These are phyloP conservation scores for Phytophthora foliorum DNA, from an alignment of 352 stramenopile species.

Conservation along the genomic window DNA sequence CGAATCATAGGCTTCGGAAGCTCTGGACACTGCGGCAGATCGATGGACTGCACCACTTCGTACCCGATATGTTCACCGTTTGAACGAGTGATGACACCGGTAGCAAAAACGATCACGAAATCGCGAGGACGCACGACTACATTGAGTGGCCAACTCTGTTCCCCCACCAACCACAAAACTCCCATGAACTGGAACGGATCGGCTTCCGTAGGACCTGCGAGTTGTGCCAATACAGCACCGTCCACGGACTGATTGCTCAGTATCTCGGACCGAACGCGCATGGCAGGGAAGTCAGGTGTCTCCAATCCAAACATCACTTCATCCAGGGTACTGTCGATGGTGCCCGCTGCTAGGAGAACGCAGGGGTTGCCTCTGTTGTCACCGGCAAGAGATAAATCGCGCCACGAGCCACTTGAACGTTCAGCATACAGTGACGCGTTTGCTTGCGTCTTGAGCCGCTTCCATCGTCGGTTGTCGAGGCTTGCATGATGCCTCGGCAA, in stretches of 20 bases:
- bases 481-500: not conserved
- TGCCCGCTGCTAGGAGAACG: conserved; percentile 18
- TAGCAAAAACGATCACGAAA: conserved; percentile 35
- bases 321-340: conserved; percentile 10
- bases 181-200: conserved; percentile 44
- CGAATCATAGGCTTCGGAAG: conserved; percentile 24
- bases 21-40: conserved; percentile 18
- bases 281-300: conserved; percentile 8
- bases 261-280: conserved; percentile 25
- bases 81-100: conserved; percentile 20
- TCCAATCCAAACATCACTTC: conserved; percentile 24
- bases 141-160: conserved; percentile 11
- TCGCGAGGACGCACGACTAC: conserved; percentile 35
- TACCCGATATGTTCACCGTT: conserved; percentile 45
- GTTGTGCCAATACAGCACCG: conserved; percentile 30
- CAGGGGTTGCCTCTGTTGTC: conserved; percentile 24
- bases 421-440: conserved; percentile 28
- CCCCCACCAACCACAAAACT: conserved; percentile 28
- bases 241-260: not conserved
- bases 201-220: conserved; percentile 25
- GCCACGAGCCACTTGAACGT: not conserved
- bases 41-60: conserved; percentile 55
- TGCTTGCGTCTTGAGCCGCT: conserved; percentile 19
- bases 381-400: not conserved
- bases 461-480: conserved; percentile 19